Base-by-base conservation (phyloP, 345 rosid species). In the Sisymbrium altissimum region DNA sequence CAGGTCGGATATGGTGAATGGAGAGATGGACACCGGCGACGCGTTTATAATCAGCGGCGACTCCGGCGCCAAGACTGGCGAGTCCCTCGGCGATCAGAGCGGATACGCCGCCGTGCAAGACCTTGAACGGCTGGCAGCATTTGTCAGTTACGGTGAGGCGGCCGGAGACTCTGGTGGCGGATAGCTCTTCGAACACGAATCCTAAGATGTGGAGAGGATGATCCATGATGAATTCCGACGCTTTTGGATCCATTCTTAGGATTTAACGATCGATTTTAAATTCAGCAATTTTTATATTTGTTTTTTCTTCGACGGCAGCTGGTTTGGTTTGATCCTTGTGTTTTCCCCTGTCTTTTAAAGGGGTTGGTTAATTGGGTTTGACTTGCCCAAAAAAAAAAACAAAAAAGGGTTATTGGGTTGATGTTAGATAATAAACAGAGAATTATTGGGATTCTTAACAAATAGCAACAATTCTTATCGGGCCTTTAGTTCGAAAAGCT, bases 61-160 rank as follows among this genome's bases (percentile, higher is more conserved):
- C 66, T 66, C 85, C 92, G 2, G 99, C 99, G 19, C 99, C 99
- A 5, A 88, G 48, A 84, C 99, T 95, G 0, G 99, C 97, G 81
- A 95, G 57, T 4, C 81, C 76, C 80, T 92, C 96, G 23, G 97
- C 84, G 39, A 92, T 82, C 76, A 95, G 78, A 21, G 99, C 99
- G 18, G 97, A 95, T 3, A 92, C 92, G 19, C 99, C 97, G 35
- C 97, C 97, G 80, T 92, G 99, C 66, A 95, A 71, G 72, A 95
- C 97, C 75, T 90, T 88, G 84, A 95, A 95, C 5, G 99, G 97
- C 88, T 95, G 87, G 60, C 89, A 86, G 53, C 85, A 82, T 58
- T 87, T 83, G 2, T 57, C 52, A 35, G 92, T 81, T 7, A 90
- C 82, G 18, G 68, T 81, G 50, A 93, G 84, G 62, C 75, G 87